Evolutionary conservation across 305 asterid species (phyloP).

Genomic region (Euphrasia arctica): DNA sequence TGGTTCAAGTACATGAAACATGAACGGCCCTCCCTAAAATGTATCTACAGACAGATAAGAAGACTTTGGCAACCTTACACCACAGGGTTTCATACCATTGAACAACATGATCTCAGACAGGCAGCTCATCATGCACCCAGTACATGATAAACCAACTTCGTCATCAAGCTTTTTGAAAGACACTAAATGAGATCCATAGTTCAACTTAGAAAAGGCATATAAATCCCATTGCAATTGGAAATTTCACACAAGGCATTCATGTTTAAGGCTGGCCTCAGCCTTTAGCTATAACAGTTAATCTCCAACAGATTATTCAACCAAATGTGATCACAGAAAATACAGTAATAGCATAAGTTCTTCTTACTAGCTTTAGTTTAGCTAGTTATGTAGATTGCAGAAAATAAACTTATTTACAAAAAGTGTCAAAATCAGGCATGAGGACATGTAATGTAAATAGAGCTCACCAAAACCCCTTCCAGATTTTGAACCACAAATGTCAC

Average conservation of each 20-base stretch:
- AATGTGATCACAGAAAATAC: background rate
- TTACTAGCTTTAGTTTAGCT: slow-evolving; percentile 1
- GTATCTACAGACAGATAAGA: background rate
- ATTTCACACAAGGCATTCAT: background rate
- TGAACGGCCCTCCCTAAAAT: background rate
- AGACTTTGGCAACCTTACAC: background rate
- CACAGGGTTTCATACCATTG: slow-evolving; percentile 1
- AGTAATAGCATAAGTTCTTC: background rate
- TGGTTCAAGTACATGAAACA: background rate
- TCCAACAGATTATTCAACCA: background rate
- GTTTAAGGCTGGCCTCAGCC: background rate
- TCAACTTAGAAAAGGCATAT: background rate
- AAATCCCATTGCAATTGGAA: background rate
- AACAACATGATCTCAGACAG: background rate
- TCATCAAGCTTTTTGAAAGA: background rate
- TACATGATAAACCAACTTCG: background rate
- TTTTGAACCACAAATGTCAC: slow-evolving; percentile 90
- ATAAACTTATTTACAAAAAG: background rate
- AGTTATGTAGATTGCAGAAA: background rate
- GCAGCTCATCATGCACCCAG: slow-evolving; percentile 3
- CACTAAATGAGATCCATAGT: background rate
- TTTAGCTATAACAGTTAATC: background rate
- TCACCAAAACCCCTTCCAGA: slow-evolving; percentile 97
- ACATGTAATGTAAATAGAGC: background rate
- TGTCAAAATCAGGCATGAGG: background rate